phyloP scores from a whole-genome alignment of 257 asterid genomes.

The Nicotiana paniculata region DNA sequence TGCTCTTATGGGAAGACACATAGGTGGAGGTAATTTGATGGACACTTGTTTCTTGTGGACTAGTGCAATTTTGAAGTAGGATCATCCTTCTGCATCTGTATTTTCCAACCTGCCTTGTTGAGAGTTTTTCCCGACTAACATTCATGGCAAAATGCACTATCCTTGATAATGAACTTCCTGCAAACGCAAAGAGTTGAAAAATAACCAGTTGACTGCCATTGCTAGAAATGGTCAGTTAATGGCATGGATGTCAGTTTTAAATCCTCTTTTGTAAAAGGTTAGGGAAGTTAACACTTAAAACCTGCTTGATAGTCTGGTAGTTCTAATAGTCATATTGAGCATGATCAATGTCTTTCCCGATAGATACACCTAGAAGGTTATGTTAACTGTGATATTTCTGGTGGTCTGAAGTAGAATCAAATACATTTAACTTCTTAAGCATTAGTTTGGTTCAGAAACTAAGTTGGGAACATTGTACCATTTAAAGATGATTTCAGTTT shows the following conservation, averaged over 20 bases:
- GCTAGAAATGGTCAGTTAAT: not conserved
- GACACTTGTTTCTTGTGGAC: not conserved
- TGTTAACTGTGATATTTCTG: not conserved
- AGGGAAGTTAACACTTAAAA: not conserved
- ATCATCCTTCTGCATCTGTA: not conserved
- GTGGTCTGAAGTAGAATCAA: not conserved
- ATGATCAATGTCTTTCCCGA: not conserved
- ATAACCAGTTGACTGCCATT: not conserved
- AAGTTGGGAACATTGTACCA: not conserved
- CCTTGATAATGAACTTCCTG: not conserved
- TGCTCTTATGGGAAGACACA: constrained; percentile 95
- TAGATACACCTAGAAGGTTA: not conserved
- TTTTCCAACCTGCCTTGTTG: not conserved
- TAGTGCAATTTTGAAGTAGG: not conserved
- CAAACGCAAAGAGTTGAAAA: not conserved
- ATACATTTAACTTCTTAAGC: not conserved
- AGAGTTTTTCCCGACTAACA: not conserved
- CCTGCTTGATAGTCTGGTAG: not conserved
- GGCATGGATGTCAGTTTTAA: not conserved
- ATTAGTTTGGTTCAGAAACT: not conserved
- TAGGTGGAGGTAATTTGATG: constrained; percentile 74
- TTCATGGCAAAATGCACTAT: not conserved
- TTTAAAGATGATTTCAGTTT: not conserved
- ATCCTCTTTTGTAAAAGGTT: not conserved
- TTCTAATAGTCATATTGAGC: not conserved